These are phyloP conservation scores for Podila minutissima DNA, from an alignment of 192 early-diverging fungal genomes.

Conservation along the genomic window DNA sequence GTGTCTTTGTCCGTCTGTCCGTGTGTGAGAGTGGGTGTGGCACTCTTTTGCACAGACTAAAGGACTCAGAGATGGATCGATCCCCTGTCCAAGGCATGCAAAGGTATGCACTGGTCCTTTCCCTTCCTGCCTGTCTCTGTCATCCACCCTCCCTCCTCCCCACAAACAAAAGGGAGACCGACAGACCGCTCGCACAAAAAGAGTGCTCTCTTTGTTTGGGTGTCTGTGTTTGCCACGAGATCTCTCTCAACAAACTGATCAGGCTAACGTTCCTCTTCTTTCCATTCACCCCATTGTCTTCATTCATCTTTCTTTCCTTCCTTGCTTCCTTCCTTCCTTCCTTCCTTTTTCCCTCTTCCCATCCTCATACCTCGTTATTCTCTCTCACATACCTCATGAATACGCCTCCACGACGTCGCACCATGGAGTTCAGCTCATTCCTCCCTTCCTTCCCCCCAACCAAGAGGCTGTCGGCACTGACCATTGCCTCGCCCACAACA, in stretches of 20 bases:
- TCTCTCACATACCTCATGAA: background rate
- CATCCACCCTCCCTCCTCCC: no score
- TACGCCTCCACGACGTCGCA: background rate
- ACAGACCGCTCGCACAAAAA: no score
- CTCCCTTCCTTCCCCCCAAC: slow-evolving; percentile 47
- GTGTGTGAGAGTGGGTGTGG: no score
- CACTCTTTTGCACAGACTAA: no score
- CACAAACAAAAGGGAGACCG: no score
- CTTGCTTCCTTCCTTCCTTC: background rate
- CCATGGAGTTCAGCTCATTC: slow-evolving; percentile 42
- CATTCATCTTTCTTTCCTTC: background rate
- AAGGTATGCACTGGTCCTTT: no score
- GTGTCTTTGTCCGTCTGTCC: no score
- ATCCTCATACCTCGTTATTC: background rate
- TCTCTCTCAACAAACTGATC: background rate
- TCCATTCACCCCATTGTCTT: background rate
- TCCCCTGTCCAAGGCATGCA: no score
- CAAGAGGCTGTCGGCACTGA: slow-evolving; percentile 42
- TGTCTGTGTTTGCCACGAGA: slow-evolving; percentile 1
- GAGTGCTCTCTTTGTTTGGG: background rate
- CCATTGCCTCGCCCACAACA: slow-evolving; percentile 28
- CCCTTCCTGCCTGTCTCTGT: no score
- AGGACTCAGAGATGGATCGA: no score
- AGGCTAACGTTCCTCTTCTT: background rate
- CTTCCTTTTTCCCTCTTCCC: background rate